Percentiles rank a stretch among this genome's conserved stretches.
Conservation (phyloP, 495 filamentous ascomycete species). For the Penicillium subrubescens region DNA sequence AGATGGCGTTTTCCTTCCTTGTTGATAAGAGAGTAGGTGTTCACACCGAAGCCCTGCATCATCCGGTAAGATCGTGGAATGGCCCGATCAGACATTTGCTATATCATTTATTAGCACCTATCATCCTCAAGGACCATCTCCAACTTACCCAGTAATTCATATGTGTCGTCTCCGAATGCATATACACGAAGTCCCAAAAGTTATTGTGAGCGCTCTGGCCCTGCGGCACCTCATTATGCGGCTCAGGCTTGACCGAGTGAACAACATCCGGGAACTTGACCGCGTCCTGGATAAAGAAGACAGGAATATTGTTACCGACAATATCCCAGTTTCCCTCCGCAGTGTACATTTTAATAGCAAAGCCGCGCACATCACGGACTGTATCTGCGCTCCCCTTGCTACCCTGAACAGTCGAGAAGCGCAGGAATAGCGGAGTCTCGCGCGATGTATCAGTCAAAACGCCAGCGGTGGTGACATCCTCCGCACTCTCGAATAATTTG, state of each 20-base stretch:
- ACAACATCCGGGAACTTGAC: constrained; percentile 73
- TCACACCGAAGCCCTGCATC: constrained; percentile 93
- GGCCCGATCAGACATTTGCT: constrained; percentile 74
- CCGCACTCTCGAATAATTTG: constrained; percentile 67
- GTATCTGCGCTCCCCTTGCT: constrained; percentile 78
- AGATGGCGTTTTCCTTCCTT: constrained; percentile 70
- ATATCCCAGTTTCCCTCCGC: constrained; percentile 64
- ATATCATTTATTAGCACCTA: constrained; percentile 10
- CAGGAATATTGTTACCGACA: constrained; percentile 74
- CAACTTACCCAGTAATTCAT: constrained; percentile 78
- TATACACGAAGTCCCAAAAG: constrained; percentile 58
- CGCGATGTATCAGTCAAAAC: constrained; percentile 80
- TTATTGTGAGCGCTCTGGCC: constrained; percentile 65
- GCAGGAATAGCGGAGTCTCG: constrained; percentile 76
- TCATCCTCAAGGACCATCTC: neutral
- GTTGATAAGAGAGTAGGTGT: constrained; percentile 77
- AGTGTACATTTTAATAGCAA: constrained; percentile 76
- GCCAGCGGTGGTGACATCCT: constrained; percentile 69
- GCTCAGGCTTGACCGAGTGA: constrained; percentile 81
- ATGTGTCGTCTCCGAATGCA: constrained; percentile 74
- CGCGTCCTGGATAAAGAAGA: constrained; percentile 77
- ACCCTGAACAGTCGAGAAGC: constrained; percentile 83
- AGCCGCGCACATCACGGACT: constrained; percentile 79
- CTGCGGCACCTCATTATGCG: constrained; percentile 71
- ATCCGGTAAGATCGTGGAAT: constrained; percentile 82